Conservation (phyloP, 1,139 yeast genomes). For the Sugiyamaella paludigena region DNA sequence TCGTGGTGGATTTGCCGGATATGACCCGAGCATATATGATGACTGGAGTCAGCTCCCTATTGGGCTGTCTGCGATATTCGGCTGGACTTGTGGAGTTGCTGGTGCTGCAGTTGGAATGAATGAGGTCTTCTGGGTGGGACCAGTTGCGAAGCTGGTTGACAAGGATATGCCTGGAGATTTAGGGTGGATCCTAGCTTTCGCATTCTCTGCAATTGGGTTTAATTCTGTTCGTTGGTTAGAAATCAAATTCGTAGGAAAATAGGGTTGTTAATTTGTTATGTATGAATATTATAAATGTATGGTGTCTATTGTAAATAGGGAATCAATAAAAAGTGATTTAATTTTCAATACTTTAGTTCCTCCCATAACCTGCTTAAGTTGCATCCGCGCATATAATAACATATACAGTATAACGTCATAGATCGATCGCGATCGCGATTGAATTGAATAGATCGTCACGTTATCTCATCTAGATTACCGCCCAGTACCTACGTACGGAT, state of each 20-base stretch:
- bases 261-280: background rate
- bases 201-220: slow-evolving; percentile 65
- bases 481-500: no score
- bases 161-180: slow-evolving; percentile 68
- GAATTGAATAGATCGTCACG: no score
- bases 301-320: no score
- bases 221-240: slow-evolving; percentile 67
- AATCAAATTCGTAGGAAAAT: slow-evolving; percentile 31
- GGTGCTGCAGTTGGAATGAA: slow-evolving; percentile 86
- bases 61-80: slow-evolving; percentile 74
- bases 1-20: slow-evolving; percentile 53
- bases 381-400: no score
- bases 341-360: no score
- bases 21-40: slow-evolving; percentile 61
- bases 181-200: slow-evolving; percentile 76
- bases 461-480: no score
- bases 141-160: slow-evolving; percentile 62
- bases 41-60: slow-evolving; percentile 60
- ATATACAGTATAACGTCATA: no score
- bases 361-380: no score
- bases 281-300: no score
- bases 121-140: slow-evolving; percentile 81
- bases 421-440: no score
- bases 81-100: slow-evolving; percentile 77
- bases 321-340: no score